Conservation (phyloP, 179 eudicot genomes). For the Spinacia oleracea region DNA sequence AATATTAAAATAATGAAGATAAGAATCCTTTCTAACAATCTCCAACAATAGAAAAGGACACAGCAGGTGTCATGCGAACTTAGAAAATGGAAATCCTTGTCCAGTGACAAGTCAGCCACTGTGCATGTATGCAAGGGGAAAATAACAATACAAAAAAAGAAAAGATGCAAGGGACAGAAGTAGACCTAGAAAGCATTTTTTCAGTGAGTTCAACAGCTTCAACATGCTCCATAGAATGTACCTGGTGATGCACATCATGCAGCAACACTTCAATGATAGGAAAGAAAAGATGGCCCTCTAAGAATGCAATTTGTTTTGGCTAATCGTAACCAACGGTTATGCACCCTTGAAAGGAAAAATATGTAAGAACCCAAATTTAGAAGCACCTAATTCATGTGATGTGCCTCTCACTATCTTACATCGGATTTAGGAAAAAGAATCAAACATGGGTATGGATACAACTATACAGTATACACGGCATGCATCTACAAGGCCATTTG, state of each 20-base stretch:
- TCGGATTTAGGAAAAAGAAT: background rate
- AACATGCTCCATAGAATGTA: slow-evolving; percentile 75
- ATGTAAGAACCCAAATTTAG: slow-evolving; percentile 7
- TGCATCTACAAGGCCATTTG: background rate
- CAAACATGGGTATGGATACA: background rate
- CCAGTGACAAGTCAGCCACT: background rate
- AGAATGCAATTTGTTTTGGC: background rate
- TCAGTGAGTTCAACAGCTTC: slow-evolving; percentile 75
- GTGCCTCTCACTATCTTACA: background rate
- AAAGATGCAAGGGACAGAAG: slow-evolving; percentile 10
- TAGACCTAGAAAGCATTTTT: slow-evolving; percentile 69
- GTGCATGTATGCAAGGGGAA: background rate
- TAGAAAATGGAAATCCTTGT: background rate
- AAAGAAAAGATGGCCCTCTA: background rate
- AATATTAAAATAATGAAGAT: too few species aligned
- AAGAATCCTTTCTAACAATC: background rate
- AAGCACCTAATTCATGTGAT: too few species aligned
- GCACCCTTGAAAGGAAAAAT: background rate
- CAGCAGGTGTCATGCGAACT: background rate
- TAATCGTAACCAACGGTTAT: background rate
- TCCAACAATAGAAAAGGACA: background rate
- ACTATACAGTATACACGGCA: background rate
- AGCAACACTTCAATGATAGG: background rate
- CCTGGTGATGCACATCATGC: slow-evolving; percentile 46
- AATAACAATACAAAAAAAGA: background rate